A percentile compares a stretch with the other conserved stretches of the same genome.
These are phyloP conservation scores for Phyllosticta capitalensis DNA, from an alignment of 2,329 filamentous ascomycete genomes.

Conservation along the genomic window DNA sequence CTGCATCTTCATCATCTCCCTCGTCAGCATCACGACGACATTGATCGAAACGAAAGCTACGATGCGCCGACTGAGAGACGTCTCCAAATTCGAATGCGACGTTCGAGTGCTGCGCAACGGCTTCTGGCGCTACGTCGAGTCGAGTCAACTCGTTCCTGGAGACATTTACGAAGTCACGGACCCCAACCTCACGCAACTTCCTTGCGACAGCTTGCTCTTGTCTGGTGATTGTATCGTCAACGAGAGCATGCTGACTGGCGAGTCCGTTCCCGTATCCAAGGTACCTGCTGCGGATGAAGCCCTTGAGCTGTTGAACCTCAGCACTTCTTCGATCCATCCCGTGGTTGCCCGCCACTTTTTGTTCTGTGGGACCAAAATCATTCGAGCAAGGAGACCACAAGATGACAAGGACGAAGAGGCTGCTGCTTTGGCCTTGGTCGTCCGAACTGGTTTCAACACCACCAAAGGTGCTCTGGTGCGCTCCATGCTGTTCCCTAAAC, in stretches of 20 bases:
- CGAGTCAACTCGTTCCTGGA: slow-evolving; percentile 81
- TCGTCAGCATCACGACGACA: slow-evolving; percentile 82
- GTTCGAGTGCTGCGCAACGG: slow-evolving; percentile 87
- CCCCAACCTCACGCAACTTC: slow-evolving; percentile 76
- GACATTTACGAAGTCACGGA: slow-evolving; percentile 97
- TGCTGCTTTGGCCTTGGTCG: slow-evolving; percentile 81
- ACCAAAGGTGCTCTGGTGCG: slow-evolving; percentile 93
- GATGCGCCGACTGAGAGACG: slow-evolving; percentile 81
- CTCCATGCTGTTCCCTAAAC: slow-evolving; percentile 98
- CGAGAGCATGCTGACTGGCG: slow-evolving; percentile 96
- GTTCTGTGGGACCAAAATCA: slow-evolving; percentile 91
- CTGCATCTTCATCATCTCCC: slow-evolving; percentile 90
- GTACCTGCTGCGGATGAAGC: slow-evolving; percentile 72
- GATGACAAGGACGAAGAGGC: slow-evolving; percentile 79
- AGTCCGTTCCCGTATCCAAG: slow-evolving; percentile 96
- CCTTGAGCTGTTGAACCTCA: slow-evolving; percentile 65
- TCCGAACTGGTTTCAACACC: slow-evolving; percentile 92
- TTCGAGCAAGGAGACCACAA: slow-evolving; percentile 79
- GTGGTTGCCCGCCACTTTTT: slow-evolving; percentile 82
- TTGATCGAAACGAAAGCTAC: slow-evolving; percentile 86
- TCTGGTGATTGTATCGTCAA: slow-evolving; percentile 97
- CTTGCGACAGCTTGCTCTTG: slow-evolving; percentile 82
- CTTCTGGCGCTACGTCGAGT: slow-evolving; percentile 87
- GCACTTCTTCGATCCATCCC: slow-evolving; percentile 71
- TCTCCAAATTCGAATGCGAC: slow-evolving; percentile 91